Conservation (phyloP, 352 stramenopile genomes). For the Phytopythium helicoides region DNA sequence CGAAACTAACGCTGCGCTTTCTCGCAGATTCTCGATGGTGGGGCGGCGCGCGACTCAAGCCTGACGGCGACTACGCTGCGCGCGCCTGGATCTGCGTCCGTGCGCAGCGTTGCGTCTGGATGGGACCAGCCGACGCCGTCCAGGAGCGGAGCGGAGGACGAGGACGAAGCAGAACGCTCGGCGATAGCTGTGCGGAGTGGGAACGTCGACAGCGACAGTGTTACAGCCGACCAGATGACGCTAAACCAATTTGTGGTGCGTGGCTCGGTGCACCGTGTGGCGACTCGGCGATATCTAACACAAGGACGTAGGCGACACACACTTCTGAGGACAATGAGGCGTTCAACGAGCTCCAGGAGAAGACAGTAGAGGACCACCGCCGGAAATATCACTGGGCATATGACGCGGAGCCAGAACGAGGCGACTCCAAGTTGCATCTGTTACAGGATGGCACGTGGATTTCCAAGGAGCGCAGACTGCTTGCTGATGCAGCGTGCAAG, state of each 20-base stretch:
- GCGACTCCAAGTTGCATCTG: constrained; percentile 68
- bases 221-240: constrained; percentile 30
- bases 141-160: constrained; percentile 1
- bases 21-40: constrained; percentile 2
- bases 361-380: constrained; percentile 64
- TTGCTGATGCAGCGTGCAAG: constrained; percentile 58
- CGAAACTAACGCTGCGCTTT: not conserved
- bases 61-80: constrained; percentile 22
- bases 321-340: constrained; percentile 85
- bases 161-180: constrained; percentile 6
- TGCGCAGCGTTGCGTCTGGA: constrained; percentile 20
- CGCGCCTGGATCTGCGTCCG: constrained; percentile 11
- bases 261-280: not conserved
- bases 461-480: constrained; percentile 49
- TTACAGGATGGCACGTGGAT: constrained; percentile 74
- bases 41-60: constrained; percentile 3
- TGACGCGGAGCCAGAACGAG: constrained; percentile 43
- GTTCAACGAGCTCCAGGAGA: constrained; percentile 74
- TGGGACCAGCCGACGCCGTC: constrained; percentile 68
- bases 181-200: not conserved
- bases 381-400: constrained; percentile 79
- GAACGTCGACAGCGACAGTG: not conserved
- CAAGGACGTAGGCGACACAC: constrained; percentile 48
- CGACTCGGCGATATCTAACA: not conserved
- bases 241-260: constrained; percentile 72